phyloP scores from a whole-genome alignment of 2,329 filamentous ascomycete species.

The Trichoderma lentiforme region DNA sequence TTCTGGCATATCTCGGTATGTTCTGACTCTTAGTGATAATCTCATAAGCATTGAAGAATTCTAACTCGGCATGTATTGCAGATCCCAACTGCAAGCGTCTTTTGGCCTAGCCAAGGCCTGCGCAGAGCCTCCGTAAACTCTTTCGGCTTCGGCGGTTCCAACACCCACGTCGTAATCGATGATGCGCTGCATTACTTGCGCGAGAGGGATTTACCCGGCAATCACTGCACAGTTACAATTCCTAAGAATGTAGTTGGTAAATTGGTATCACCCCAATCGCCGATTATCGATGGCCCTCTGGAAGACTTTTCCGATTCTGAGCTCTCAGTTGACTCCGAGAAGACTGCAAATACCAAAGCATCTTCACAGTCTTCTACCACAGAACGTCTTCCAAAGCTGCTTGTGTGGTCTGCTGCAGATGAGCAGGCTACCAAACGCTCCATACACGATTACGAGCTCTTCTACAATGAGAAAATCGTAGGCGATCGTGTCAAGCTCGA shows the following conservation, averaged over 20 bases:
- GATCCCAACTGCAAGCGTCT: too few species aligned
- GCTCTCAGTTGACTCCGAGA: too few species aligned
- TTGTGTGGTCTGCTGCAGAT: background rate
- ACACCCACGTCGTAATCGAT: constrained; percentile 44
- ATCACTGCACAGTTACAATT: background rate
- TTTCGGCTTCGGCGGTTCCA: constrained; percentile 49
- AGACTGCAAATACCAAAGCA: too few species aligned
- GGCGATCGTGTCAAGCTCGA: background rate
- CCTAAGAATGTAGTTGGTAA: background rate
- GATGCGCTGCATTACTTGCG: constrained; percentile 12
- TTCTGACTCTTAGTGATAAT: too few species aligned
- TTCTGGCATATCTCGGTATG: constrained; percentile 18
- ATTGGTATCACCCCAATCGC: too few species aligned
- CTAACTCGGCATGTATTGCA: too few species aligned
- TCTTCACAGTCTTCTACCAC: too few species aligned
- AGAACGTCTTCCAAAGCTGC: background rate
- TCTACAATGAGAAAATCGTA: background rate
- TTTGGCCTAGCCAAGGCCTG: constrained; percentile 35
- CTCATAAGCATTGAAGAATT: too few species aligned
- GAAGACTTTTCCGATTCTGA: too few species aligned
- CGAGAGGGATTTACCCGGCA: background rate
- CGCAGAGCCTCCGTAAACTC: constrained; percentile 44
- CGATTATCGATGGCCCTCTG: too few species aligned
- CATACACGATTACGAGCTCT: background rate
- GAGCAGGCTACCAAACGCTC: background rate